Conservation (phyloP, 169 alveolate genomes). For the Cryptosporidium meleagridis region DNA sequence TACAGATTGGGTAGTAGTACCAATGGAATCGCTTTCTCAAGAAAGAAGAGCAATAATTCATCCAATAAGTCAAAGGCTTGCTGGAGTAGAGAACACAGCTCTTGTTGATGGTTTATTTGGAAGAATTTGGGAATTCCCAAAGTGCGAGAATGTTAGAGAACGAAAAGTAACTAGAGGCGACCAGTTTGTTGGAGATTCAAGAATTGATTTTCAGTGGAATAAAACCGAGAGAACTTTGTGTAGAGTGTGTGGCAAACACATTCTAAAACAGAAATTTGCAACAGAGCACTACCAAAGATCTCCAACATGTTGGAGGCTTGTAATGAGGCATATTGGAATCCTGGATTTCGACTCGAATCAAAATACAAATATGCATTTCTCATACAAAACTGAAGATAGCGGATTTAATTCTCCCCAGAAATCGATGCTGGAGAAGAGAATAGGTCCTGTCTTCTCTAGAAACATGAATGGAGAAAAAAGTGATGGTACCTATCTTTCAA, state of each 20-base stretch:
- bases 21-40: conserved; percentile 63
- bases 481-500: background rate
- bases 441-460: background rate
- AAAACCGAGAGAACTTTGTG: conserved; percentile 81
- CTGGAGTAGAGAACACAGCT: conserved; percentile 78
- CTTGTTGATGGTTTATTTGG: conserved; percentile 81
- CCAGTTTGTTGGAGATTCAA: conserved; percentile 80
- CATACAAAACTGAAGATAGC: conserved; percentile 5
- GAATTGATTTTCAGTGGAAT: conserved; percentile 79
- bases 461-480: background rate
- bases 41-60: conserved; percentile 73
- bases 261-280: conserved; percentile 80
- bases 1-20: conserved; percentile 72
- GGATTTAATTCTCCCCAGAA: conserved; percentile 4
- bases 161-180: conserved; percentile 82
- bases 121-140: conserved; percentile 81
- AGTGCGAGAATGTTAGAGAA: conserved; percentile 78
- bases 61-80: conserved; percentile 81
- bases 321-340: conserved; percentile 72
- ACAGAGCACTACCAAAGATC: conserved; percentile 81
- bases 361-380: background rate
- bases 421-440: background rate
- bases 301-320: conserved; percentile 73
- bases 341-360: conserved; percentile 38
- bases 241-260: conserved; percentile 81